phyloP scores from a whole-genome alignment of 192 early-diverging fungal species.

The Rhizophagus prolifer region DNA sequence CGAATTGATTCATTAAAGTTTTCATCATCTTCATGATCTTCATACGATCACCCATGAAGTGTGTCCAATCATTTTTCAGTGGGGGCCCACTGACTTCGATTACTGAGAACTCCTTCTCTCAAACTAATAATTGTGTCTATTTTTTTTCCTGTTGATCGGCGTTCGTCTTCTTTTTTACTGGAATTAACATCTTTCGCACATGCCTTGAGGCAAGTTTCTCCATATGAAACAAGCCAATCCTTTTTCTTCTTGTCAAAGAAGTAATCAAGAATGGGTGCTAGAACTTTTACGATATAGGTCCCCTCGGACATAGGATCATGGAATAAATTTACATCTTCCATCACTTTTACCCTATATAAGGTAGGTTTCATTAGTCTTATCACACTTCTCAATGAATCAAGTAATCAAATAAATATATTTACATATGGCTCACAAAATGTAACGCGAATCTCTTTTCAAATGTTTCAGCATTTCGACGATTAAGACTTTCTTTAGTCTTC shows the following conservation, averaged over 20 bases:
- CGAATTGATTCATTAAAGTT: conserved; percentile 19
- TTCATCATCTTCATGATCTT: conserved; percentile 23
- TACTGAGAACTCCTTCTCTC: conserved; percentile 13
- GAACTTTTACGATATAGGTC: conserved; percentile 6
- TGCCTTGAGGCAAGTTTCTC: conserved; percentile 13
- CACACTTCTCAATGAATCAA: background rate
- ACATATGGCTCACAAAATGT: conserved; percentile 19
- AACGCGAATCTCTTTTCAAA: conserved; percentile 1
- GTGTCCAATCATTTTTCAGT: conserved; percentile 15
- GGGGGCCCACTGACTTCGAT: conserved; percentile 15
- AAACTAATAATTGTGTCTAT: conserved; percentile 2
- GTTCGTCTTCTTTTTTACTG: background rate
- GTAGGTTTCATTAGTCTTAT: conserved; percentile 13
- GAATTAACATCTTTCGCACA: background rate
- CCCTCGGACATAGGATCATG: conserved; percentile 15
- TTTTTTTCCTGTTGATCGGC: conserved; percentile 10
- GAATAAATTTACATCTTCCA: conserved; percentile 17
- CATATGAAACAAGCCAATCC: conserved; percentile 10
- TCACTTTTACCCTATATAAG: background rate
- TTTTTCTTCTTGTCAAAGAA: conserved; percentile 8
- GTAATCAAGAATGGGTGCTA: conserved; percentile 2
- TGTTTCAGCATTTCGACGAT: background rate
- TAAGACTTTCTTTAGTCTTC: conserved; percentile 19
- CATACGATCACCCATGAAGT: conserved; percentile 18
- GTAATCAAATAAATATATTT: conserved; percentile 14